Evolutionary conservation across 1,284 basidiomycete species (phyloP), one percentile per base, ranked within the genome.

Genomic region (Ganoderma sp.): DNA sequence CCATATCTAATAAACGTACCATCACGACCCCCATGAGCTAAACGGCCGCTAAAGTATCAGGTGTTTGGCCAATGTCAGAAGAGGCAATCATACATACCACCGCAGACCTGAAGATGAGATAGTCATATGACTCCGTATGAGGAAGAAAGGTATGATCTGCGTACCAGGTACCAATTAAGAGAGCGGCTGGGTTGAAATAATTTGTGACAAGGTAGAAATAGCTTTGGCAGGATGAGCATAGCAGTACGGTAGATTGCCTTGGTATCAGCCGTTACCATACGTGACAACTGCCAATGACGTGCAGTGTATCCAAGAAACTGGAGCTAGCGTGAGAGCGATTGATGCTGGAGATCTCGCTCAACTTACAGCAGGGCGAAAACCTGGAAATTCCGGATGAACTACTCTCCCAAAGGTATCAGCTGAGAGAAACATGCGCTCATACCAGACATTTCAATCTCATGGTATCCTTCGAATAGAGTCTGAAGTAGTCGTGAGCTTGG

Each of bases 131-230:
- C 19, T 34, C 25, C 17, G 54, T 2, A 34, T 4, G 15, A 58
- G 37, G 34, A 22, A n/a, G 22, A 39, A 3, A 39, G 28, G 9
- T 8, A n/a, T 8, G 5, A 22, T 22, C 3, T 19, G n/a, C 56
- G 10, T 58, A 58, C 56, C 56, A 58, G 32, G 34, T 39, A 37
- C 56, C 56, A 34, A 39, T 19, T 34, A 58, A 39, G 17, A 58
- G 56, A 39, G 56, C 56, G 19, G 56, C 32, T 12, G 56, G 56
- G 56, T 58, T 58, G 52, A 34, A 56, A 56, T 34, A 56, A 28
- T 56, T 56, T 17, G 52, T 56, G 19, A 56, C 52, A 28, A 56
- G 52, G 17, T 56, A 56, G 52, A 56, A 56, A 17, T 56, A 56
- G 52, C 52, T 56, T 56, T 8, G 15, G 8, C 7, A 6, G 15